phyloP scores from a whole-genome alignment of 2,329 filamentous ascomycete genomes.

The Fusarium pininemorale region DNA sequence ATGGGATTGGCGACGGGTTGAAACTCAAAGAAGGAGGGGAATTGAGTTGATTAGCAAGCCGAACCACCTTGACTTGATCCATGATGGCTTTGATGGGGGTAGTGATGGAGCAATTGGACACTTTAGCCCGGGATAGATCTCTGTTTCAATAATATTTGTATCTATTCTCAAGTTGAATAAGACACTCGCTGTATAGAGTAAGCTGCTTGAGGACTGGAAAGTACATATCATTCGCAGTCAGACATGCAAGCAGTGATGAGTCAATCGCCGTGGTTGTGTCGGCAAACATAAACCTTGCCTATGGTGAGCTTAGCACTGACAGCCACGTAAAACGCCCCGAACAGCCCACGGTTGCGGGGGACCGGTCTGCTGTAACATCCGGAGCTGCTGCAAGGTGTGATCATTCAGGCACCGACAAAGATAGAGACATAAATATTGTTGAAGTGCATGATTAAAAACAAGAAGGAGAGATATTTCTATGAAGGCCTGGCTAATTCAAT shows the following conservation, averaged over 20 bases:
- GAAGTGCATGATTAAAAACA: fast-evolving
- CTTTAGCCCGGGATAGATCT: not conserved
- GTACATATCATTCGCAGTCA: fast-evolving
- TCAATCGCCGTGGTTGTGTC: fast-evolving
- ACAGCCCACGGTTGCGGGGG: fast-evolving
- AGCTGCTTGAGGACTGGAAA: fast-evolving
- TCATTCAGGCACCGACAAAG: not conserved
- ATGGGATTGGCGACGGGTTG: not conserved
- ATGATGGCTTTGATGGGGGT: not conserved
- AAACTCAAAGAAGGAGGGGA: not conserved
- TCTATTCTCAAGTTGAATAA: fast-evolving
- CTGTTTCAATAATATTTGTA: fast-evolving
- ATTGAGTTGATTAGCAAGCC: not conserved
- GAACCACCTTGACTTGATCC: not conserved
- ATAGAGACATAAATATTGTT: fast-evolving
- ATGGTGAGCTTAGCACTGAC: fast-evolving
- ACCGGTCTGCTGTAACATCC: fast-evolving
- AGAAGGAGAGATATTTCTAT: not conserved
- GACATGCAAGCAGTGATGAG: not conserved
- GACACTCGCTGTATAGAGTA: too few species aligned
- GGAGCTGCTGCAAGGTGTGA: too few species aligned
- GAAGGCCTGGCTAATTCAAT: fast-evolving
- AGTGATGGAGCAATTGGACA: not conserved
- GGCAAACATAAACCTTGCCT: fast-evolving
- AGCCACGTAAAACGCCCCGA: fast-evolving